Evolutionary conservation across 1,284 basidiomycete genomes (phyloP).

Genomic region (Ustilago lituana): DNA sequence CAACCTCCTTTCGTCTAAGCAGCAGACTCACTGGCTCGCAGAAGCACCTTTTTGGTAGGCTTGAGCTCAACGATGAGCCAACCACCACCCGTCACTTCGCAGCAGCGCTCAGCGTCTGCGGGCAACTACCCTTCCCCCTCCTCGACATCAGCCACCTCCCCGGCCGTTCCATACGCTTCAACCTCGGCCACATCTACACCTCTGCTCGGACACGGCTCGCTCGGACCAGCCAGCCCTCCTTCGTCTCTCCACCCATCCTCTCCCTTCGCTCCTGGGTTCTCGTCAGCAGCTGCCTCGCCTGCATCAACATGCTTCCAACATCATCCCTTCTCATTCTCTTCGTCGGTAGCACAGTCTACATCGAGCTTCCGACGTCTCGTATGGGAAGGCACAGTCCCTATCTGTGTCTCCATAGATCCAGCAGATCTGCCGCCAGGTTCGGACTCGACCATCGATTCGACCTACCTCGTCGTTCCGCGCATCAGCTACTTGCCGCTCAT

Average conservation of each 20-base stretch:
- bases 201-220: slow-evolving; percentile 13
- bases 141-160: slow-evolving; percentile 6
- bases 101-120: slow-evolving; percentile 34
- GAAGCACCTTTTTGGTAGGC: no score
- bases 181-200: slow-evolving; percentile 21
- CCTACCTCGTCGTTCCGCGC: slow-evolving; percentile 52
- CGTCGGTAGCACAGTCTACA: slow-evolving; percentile 12
- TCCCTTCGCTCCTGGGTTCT: slow-evolving; percentile 6
- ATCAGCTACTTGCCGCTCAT: slow-evolving; percentile 58
- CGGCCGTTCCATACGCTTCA: slow-evolving; percentile 8
- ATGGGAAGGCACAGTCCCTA: slow-evolving; percentile 54
- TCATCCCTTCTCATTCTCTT: not conserved
- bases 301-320: slow-evolving; percentile 12
- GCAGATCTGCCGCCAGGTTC: slow-evolving; percentile 40
- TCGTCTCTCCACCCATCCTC: slow-evolving; percentile 19
- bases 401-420: slow-evolving; percentile 44
- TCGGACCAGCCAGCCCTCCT: slow-evolving; percentile 11
- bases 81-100: slow-evolving; percentile 26
- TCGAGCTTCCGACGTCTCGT: slow-evolving; percentile 40
- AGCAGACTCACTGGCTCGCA: no score
- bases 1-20: no score
- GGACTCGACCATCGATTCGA: slow-evolving; percentile 37
- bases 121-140: slow-evolving; percentile 38
- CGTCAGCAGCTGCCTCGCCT: slow-evolving; percentile 11
- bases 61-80: slow-evolving; percentile 38